Evolutionary conservation across 768 basidiomycete species (phyloP), one percentile per base, ranked within the genome.

Genomic region (Antrodiella citrinella): DNA sequence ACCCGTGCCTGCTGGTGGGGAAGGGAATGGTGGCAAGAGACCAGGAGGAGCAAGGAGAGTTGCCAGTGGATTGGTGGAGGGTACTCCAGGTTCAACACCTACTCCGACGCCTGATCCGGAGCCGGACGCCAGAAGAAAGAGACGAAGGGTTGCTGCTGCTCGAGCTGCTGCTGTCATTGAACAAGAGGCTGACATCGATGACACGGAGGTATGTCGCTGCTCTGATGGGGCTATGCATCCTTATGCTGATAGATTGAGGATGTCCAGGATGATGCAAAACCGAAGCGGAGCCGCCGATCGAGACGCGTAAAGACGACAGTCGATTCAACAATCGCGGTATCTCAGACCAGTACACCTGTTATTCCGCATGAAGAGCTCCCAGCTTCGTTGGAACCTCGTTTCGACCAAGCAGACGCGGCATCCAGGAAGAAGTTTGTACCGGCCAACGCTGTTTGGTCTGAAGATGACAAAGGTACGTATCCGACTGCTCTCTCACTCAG

Each of bases 81-180:
- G 45, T 12, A 48, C 40, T 10, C 72, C 74, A 39, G 84, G 82
- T 0, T 58, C 67, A 0, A 75, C 74, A 4, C 72, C 74, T 40
- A 84, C 82, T 0, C 82, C 84, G 1, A 85, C 84, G 25, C 84
- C 84, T 3, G 85, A 86, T 56, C 82, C 81, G 26, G 83, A 86
- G 50, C 50, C 60, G 3, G 64, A 67, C 40, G 39, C 50, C 1
- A 69, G 69, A 48, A 67, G 70, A 51, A 69, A 76, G 53, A 63
- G 64, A 20, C 66, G 72, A 13, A 67, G 72, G 49, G 62, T 65
- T 35, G 68, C 59, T 57, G 30, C 58, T 60, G 58, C 61, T 48
- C 58, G 61, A 64, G 51, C 64, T 57, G 54, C 58, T 58, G 59
- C 59, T 61, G 47, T 55, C 7, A 47, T 51, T 38, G 65, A 61